A percentile compares a stretch with the other conserved stretches of the same genome.
These are phyloP conservation scores for Glycyrrhiza uralensis DNA, from an alignment of 306 rosid species.

Conservation along the genomic window DNA sequence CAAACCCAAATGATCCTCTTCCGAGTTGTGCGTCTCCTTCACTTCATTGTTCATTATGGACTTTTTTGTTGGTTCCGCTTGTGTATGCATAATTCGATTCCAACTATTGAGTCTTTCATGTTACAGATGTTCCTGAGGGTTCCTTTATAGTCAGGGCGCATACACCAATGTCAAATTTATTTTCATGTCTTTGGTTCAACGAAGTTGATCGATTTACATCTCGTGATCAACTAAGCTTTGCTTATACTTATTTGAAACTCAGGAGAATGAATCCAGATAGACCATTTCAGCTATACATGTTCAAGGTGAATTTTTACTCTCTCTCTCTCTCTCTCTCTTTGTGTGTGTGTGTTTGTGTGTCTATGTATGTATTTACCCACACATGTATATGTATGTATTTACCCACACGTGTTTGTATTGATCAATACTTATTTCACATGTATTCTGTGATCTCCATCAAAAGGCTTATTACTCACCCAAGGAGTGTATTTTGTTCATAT, in stretches of 20 bases:
- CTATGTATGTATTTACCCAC: background rate
- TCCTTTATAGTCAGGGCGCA: conserved; percentile 92
- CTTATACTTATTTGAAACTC: conserved; percentile 77
- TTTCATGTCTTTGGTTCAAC: conserved; percentile 97
- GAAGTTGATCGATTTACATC: conserved; percentile 95
- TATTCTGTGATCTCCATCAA: background rate
- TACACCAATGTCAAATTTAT: conserved; percentile 86
- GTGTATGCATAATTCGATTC: conserved; percentile 12
- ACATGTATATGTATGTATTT: background rate
- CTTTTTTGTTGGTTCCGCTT: background rate
- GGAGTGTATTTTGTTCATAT: background rate
- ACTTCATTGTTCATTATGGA: conserved; percentile 32
- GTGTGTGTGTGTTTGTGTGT: background rate
- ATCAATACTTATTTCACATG: background rate
- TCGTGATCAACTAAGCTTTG: conserved; percentile 97
- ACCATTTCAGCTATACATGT: conserved; percentile 72
- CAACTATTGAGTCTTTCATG: conserved; percentile 16
- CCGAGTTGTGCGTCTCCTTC: conserved; percentile 73
- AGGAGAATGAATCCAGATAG: conserved; percentile 72
- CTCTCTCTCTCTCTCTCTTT: background rate
- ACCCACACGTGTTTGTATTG: background rate
- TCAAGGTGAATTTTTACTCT: conserved; percentile 53
- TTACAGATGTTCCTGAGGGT: conserved; percentile 95
- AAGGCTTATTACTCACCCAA: background rate
- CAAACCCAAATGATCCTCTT: conserved; percentile 52